Conservation (phyloP, 1,284 basidiomycete genomes). For the Moesziomyces sp. region DNA sequence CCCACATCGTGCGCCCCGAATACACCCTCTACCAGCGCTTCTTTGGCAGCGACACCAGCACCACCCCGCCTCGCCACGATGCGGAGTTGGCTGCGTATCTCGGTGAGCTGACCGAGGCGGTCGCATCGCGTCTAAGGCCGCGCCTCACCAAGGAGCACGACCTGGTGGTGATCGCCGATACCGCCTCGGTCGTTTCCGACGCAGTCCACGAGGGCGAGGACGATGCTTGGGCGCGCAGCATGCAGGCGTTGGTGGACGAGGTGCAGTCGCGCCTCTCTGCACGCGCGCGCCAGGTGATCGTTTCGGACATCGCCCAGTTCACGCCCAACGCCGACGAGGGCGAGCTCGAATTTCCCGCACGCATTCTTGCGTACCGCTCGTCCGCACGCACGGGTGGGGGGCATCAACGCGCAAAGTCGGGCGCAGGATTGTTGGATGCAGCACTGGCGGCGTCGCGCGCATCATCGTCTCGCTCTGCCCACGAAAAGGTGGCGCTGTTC, state of each 20-base stretch:
- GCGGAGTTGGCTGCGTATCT: conserved; percentile 13
- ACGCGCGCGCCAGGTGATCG: conserved; percentile 27
- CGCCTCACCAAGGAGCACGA: conserved; percentile 28
- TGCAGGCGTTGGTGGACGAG: conserved; percentile 32
- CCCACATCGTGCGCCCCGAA: conserved; percentile 21
- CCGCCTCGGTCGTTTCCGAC: conserved; percentile 6
- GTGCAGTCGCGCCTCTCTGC: conserved; percentile 23
- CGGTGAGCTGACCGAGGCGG: conserved; percentile 24
- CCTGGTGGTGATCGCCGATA: conserved; percentile 20
- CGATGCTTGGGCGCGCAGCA: conserved; percentile 7
- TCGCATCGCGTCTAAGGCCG: conserved; percentile 18
- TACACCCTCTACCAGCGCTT: conserved; percentile 30
- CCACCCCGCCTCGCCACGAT: neutral
- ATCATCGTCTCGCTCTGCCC: too few species aligned
- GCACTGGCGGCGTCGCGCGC: conserved; percentile 32
- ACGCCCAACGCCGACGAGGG: conserved; percentile 24
- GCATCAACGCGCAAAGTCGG: conserved; percentile 43
- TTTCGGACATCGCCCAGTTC: conserved; percentile 33
- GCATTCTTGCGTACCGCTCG: conserved; percentile 17
- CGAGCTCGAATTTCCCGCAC: conserved; percentile 41
- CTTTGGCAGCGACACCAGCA: conserved; percentile 3
- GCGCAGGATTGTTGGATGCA: conserved; percentile 45
- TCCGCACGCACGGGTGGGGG: neutral
- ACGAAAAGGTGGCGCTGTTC: conserved; percentile 30
- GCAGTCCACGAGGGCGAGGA: neutral